Evolutionary conservation across 1,284 basidiomycete species (phyloP).

Genomic region (Cerioporus squamosus): DNA sequence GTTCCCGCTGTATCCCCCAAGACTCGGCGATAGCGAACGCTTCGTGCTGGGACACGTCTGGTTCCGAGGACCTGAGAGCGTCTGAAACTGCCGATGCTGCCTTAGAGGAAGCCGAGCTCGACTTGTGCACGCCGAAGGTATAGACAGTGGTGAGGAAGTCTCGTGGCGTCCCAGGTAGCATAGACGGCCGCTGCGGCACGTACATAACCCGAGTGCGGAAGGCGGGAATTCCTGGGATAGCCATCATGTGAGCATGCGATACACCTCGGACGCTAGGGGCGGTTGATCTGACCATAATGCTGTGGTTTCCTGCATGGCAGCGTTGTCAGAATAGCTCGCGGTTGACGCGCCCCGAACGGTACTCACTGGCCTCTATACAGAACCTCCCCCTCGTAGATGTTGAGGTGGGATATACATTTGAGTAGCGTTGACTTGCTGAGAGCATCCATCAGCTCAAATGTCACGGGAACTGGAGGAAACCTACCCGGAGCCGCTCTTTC

Average conservation of each 20-base stretch:
- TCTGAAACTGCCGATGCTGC: constrained; percentile 5
- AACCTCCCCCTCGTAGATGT: constrained; percentile 71
- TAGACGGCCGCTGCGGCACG: constrained; percentile 83
- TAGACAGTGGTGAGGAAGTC: constrained; percentile 68
- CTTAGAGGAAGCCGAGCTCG: constrained; percentile 24
- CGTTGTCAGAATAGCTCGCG: neutral
- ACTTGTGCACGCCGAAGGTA: constrained; percentile 57
- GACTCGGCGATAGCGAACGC: constrained; percentile 59
- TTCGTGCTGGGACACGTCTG: constrained; percentile 28
- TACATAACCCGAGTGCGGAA: constrained; percentile 83
- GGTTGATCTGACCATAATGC: constrained; percentile 47
- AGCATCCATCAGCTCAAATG: too few relatives aligned
- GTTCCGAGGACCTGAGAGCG: constrained; percentile 16
- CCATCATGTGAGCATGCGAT: neutral
- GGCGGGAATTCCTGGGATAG: constrained; percentile 62
- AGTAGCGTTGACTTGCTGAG: constrained; percentile 79
- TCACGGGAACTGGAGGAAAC: constrained; percentile 18
- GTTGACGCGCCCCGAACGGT: constrained; percentile 3
- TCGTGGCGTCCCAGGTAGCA: constrained; percentile 80
- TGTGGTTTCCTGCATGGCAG: constrained; percentile 49
- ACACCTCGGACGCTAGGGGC: too few relatives aligned
- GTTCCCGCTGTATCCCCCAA: constrained; percentile 69
- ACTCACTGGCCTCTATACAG: constrained; percentile 68
- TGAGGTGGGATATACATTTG: constrained; percentile 83
- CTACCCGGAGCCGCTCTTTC: constrained; percentile 73